phyloP scores from a whole-genome alignment of 164 flowering plant genomes.

The Nymphaea colorata region DNA sequence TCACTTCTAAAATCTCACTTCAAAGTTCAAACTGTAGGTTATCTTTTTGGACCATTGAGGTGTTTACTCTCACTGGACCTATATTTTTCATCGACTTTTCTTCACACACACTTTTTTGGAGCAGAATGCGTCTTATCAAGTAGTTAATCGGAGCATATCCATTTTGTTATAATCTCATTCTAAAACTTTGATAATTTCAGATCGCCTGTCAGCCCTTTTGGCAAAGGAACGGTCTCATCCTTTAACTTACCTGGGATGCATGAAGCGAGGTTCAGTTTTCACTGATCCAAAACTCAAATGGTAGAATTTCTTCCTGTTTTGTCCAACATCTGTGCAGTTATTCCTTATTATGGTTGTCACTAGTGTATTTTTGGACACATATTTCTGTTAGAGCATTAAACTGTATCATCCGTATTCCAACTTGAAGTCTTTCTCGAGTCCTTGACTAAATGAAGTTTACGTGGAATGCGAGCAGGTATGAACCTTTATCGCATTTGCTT shows the following conservation, averaged over 20 bases:
- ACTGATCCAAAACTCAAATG: conserved; percentile 84
- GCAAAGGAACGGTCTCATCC: conserved; percentile 71
- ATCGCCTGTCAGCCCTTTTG: conserved; percentile 79
- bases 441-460: no score
- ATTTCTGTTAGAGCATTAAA: background rate
- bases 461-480: conserved; percentile 50
- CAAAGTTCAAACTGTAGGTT: no score
- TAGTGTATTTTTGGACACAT: background rate
- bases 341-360: background rate
- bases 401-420: background rate
- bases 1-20: no score
- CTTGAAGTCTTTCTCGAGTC: background rate
- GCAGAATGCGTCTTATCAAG: no score
- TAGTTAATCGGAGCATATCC: no score
- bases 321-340: background rate
- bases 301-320: conserved; percentile 22
- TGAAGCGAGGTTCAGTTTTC: conserved; percentile 91
- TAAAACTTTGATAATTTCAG: conserved; percentile 14
- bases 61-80: no score
- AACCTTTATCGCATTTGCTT: conserved; percentile 60
- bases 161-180: no score
- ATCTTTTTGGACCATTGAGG: no score
- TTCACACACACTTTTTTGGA: no score
- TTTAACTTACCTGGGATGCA: conserved; percentile 82
- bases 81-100: no score